Percentiles rank a stretch among this genome's conserved stretches.
phyloP scores from a whole-genome alignment of 768 basidiomycete species.

The Podaxis sp. region DNA sequence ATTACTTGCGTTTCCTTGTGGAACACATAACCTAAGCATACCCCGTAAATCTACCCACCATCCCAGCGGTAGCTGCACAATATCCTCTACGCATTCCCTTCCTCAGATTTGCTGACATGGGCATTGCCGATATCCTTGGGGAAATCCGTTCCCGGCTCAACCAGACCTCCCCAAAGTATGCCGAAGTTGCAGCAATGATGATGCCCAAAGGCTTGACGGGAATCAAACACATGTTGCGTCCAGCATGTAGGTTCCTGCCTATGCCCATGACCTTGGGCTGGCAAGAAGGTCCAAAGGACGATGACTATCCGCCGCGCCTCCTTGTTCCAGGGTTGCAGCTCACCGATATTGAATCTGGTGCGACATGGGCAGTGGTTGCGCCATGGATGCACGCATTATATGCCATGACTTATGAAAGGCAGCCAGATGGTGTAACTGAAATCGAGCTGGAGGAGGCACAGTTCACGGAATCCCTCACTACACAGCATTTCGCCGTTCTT shows the following conservation, averaged over 20 bases:
- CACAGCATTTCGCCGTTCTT: neutral
- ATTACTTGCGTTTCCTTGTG: too few relatives aligned
- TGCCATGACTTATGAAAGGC: neutral
- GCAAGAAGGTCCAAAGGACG: neutral
- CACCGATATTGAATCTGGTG: constrained; percentile 1
- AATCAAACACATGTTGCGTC: constrained; percentile 10
- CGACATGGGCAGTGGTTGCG: neutral
- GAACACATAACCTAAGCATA: too few relatives aligned
- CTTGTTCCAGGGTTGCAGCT: neutral
- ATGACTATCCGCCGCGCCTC: neutral
- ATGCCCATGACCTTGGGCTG: constrained; percentile 10
- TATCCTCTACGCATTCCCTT: too few relatives aligned
- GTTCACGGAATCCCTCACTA: neutral
- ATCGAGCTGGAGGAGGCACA: neutral
- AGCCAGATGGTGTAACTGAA: neutral
- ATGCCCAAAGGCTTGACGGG: constrained; percentile 1
- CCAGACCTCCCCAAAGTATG: neutral
- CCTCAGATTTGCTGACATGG: too few relatives aligned
- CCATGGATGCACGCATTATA: constrained; percentile 5
- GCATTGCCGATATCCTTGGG: too few relatives aligned
- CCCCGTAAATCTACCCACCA: too few relatives aligned
- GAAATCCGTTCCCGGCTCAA: too few relatives aligned
- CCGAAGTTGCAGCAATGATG: neutral
- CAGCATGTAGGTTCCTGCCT: neutral
- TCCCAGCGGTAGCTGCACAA: too few relatives aligned